Evolutionary conservation across 139 green algal species (phyloP), one percentile per base, ranked within the genome.

Genomic region (Picochlorum costavermella): DNA sequence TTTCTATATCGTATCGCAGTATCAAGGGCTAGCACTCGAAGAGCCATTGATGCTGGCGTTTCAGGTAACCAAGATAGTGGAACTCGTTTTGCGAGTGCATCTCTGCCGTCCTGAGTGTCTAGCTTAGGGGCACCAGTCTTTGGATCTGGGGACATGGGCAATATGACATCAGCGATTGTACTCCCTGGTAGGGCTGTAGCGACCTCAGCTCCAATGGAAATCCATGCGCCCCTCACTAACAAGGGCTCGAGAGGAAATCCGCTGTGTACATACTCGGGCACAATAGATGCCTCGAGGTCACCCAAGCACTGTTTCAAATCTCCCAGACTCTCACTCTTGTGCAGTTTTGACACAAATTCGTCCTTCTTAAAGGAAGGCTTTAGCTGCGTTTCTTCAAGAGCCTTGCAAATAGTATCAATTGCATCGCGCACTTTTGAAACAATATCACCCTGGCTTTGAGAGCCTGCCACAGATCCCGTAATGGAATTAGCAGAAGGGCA

Each of bases 51-150:
- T 0, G 84, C 64, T 11, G 61, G 43, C 1, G 88, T 95, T 43
- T 75, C 45, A 3, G 88, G 88, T 50, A 95, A 79, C 88, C 88
- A 95, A 9, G 67, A 63, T 50, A 95, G 75, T 12, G 70, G 3
- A 55, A n/a, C 1, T 46, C 51, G 25, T 46, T 63, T 20, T 37
- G 46, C 53, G 31, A 26, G 4, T 53, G 51, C 63, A 25, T 26
- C 63, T 3, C 23, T 31, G 46, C 17, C 46, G 20, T 25, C 46
- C 10, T 45, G 28, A 61, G 14, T 31, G 8, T 61, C 28, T 45
- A 2, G 10, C 26, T 61, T 29, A 23, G 12, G n/a, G n/a, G 28
- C 28, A 30, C 28, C 30, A 25, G 26, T n/a, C 13, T 13, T 45
- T 46, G 29, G 11, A 37, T 45, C 5, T 20, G 67, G 29, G 16